A percentile compares a stretch with the other conserved stretches of the same genome.
Evolutionary conservation across 495 filamentous ascomycete species (phyloP).

Genomic region (Penicillium macrosclerotiorum): DNA sequence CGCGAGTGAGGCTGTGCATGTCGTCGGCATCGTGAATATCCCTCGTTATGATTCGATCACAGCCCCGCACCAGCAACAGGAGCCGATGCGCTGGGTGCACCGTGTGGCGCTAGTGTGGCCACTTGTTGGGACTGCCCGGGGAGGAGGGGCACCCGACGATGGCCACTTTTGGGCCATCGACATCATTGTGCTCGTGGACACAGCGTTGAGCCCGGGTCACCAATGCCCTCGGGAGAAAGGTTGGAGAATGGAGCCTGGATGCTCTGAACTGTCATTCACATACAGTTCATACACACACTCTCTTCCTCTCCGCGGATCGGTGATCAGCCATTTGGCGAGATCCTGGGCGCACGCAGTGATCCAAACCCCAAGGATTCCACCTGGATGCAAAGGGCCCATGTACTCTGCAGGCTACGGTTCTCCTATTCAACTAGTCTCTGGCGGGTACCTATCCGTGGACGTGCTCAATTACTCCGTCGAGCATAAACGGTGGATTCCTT

Average conservation of each 20-base stretch:
- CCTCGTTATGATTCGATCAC: conserved; percentile 18
- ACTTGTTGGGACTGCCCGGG: conserved; percentile 8
- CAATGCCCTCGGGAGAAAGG: not conserved
- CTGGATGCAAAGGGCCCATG: too few species aligned
- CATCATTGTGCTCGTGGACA: not conserved
- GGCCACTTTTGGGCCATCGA: not conserved
- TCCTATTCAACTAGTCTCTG: too few species aligned
- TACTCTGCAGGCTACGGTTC: too few species aligned
- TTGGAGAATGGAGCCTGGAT: too few species aligned
- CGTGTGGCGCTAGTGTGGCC: conserved; percentile 19
- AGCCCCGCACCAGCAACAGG: conserved; percentile 21
- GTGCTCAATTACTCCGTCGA: not conserved
- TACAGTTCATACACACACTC: too few species aligned
- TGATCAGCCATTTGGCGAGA: too few species aligned
- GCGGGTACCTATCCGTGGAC: not conserved
- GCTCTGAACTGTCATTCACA: too few species aligned
- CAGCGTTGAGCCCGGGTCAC: not conserved
- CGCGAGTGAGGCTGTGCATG: conserved; percentile 24
- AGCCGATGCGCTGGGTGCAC: conserved; percentile 18
- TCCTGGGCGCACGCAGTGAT: too few species aligned
- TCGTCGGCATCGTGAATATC: not conserved
- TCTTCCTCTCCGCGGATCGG: too few species aligned
- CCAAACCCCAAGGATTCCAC: too few species aligned
- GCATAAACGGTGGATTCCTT: not conserved
- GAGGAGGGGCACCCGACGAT: not conserved